Conservation (phyloP, 148 eudicot genomes). For the Vaccinium macrocarpon region DNA sequence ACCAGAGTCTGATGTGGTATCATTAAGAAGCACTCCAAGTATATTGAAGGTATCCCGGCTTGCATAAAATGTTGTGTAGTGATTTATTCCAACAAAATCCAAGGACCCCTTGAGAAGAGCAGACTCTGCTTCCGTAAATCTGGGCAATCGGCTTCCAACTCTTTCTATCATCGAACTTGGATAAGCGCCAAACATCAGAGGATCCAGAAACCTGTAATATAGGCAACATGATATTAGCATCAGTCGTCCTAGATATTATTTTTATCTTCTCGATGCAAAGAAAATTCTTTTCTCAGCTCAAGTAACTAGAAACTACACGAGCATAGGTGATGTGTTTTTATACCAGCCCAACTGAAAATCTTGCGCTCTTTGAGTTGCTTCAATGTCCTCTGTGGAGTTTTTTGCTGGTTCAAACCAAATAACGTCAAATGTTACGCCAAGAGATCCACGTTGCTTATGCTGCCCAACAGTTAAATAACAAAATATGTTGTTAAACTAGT, state of each 20-base stretch:
- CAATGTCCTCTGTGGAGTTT: constrained; percentile 59
- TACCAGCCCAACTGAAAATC: constrained; percentile 92
- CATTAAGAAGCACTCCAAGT: too few relatives aligned
- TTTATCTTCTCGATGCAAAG: background rate
- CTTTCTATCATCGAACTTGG: too few relatives aligned
- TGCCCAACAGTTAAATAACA: constrained; percentile 20
- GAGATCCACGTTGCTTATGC: constrained; percentile 54
- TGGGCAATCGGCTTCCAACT: too few relatives aligned
- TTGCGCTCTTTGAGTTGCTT: constrained; percentile 76
- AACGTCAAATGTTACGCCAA: constrained; percentile 63
- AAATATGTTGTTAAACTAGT: background rate
- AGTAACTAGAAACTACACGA: background rate
- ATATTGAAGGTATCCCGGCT: too few relatives aligned
- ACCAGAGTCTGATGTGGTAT: too few relatives aligned
- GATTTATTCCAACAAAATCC: constrained; percentile 42
- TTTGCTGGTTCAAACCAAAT: constrained; percentile 81
- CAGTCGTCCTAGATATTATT: background rate
- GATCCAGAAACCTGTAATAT: too few relatives aligned
- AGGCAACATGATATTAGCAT: too few relatives aligned
- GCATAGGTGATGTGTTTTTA: background rate
- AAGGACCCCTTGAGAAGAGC: background rate
- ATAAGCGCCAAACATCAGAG: too few relatives aligned
- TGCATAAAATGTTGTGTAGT: too few relatives aligned
- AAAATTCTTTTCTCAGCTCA: background rate
- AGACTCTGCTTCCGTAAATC: too few relatives aligned